A percentile compares a stretch with the other conserved stretches of the same genome.
Conservation (phyloP, 768 basidiomycete species). For the Lepiota venenata region DNA sequence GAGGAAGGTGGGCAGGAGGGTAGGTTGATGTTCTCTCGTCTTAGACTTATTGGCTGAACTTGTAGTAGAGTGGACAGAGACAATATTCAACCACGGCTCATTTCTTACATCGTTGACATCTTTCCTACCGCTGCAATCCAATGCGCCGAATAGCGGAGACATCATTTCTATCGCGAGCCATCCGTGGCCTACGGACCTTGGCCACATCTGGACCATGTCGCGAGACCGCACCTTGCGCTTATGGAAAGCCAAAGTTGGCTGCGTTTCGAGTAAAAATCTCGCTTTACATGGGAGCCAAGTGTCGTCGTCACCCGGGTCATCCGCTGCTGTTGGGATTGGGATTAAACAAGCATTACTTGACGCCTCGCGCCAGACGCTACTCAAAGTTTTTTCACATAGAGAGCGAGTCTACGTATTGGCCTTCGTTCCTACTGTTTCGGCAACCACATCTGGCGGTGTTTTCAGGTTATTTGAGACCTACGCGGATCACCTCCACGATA, state of each 20-base stretch:
- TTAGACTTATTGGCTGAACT: conserved; percentile 9
- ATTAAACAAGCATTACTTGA: conserved; percentile 47
- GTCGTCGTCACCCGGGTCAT: conserved; percentile 16
- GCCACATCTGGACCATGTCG: conserved; percentile 80
- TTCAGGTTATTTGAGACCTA: conserved; percentile 64
- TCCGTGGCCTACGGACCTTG: conserved; percentile 73
- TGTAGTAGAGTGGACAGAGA: conserved; percentile 72
- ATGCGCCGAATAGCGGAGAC: conserved; percentile 46
- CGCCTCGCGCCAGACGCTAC: conserved; percentile 55
- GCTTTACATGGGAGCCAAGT: conserved; percentile 25
- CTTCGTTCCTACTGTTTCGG: conserved; percentile 68
- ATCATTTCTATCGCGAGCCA: conserved; percentile 71
- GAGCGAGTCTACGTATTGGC: conserved; percentile 55
- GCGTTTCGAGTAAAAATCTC: conserved; percentile 61
- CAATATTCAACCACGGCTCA: conserved; percentile 57
- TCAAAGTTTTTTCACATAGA: conserved; percentile 62
- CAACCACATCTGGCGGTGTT: conserved; percentile 68
- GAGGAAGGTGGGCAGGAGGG: conserved; percentile 56
- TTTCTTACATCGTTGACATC: conserved; percentile 67
- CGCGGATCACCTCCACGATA: conserved; percentile 56
- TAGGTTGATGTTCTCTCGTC: conserved; percentile 29
- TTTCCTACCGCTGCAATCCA: conserved; percentile 54
- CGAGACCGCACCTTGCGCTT: conserved; percentile 80
- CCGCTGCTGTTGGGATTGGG: conserved; percentile 15
- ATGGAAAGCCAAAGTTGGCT: conserved; percentile 78